Percentiles rank a stretch among this genome's conserved stretches.
Conservation (phyloP, 2,329 filamentous ascomycete genomes). For the Calonectria hongkongensis region DNA sequence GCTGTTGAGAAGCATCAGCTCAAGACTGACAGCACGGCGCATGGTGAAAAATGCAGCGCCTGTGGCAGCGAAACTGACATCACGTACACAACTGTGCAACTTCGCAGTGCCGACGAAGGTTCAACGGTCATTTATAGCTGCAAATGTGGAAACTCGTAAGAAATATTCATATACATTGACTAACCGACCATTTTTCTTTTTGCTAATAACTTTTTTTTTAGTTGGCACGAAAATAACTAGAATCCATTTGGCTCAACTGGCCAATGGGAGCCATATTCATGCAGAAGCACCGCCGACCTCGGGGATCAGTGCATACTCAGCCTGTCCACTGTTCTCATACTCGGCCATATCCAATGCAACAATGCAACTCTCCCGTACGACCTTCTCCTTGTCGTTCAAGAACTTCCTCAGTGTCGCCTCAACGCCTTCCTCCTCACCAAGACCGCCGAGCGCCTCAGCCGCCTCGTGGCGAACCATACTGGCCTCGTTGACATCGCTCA, state of each 20-base stretch:
- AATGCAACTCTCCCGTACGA: slow-evolving; percentile 95
- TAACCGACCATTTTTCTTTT: slow-evolving; percentile 43
- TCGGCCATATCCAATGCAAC: slow-evolving; percentile 99
- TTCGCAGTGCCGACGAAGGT: slow-evolving; percentile 95
- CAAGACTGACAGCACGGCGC: slow-evolving; percentile 81
- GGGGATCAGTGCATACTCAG: slow-evolving; percentile 94
- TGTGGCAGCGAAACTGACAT: slow-evolving; percentile 86
- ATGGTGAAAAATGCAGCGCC: slow-evolving; percentile 81
- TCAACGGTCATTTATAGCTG: slow-evolving; percentile 94
- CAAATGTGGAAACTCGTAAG: slow-evolving; percentile 88
- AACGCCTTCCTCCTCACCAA: slow-evolving; percentile 95
- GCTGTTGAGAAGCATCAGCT: slow-evolving; percentile 86
- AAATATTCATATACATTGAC: slow-evolving; percentile 39
- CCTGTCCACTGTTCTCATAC: slow-evolving; percentile 91
- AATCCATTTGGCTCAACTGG: slow-evolving; percentile 40
- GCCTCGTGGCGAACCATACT: slow-evolving; percentile 99
- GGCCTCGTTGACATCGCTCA: slow-evolving; percentile 87
- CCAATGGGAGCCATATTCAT: slow-evolving; percentile 54
- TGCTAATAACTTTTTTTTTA: slow-evolving; percentile 55
- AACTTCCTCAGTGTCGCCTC: slow-evolving; percentile 90
- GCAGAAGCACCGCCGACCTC: slow-evolving; percentile 69
- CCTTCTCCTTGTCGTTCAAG: slow-evolving; percentile 91
- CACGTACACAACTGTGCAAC: slow-evolving; percentile 88
- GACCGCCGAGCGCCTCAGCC: slow-evolving; percentile 93
- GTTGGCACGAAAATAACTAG: slow-evolving; percentile 78